Conservation (phyloP, 2,329 filamentous ascomycete species). For the Penicillium nordicum region DNA sequence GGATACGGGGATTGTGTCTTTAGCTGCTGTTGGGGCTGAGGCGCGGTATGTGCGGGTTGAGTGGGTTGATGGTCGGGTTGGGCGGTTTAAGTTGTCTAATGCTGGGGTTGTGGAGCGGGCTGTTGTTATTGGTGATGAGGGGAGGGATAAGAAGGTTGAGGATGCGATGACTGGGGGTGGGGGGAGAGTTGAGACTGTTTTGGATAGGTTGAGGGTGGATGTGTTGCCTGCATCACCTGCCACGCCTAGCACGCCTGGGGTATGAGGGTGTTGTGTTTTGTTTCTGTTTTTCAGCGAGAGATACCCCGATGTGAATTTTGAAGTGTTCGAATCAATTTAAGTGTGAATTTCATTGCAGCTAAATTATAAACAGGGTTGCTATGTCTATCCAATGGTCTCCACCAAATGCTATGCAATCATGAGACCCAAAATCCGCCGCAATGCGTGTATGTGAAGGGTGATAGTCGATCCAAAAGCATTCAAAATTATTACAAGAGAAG, state of each 20-base stretch:
- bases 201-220: conserved; percentile 29
- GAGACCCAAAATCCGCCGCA: conserved; percentile 20
- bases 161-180: conserved; percentile 34
- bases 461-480: conserved; percentile 9
- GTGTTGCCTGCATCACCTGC: not conserved
- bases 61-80: conserved; percentile 45
- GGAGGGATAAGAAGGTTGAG: conserved; percentile 38
- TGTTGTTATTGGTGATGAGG: conserved; percentile 41
- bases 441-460: conserved; percentile 19
- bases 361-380: not conserved
- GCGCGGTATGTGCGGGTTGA: conserved; percentile 43
- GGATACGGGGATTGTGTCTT: conserved; percentile 34
- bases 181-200: conserved; percentile 34
- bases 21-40: conserved; percentile 39
- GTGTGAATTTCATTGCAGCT: not conserved
- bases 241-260: too few species aligned
- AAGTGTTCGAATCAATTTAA: not conserved
- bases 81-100: conserved; percentile 43
- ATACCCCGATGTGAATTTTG: conserved; percentile 12
- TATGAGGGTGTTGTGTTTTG: not conserved
- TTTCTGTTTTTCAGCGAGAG: not conserved
- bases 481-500: conserved; percentile 20
- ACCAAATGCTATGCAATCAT: conserved; percentile 29
- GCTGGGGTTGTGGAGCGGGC: conserved; percentile 41
- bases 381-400: conserved; percentile 28